phyloP scores from a whole-genome alignment of 257 asterid species.

The Asclepias syriaca region DNA sequence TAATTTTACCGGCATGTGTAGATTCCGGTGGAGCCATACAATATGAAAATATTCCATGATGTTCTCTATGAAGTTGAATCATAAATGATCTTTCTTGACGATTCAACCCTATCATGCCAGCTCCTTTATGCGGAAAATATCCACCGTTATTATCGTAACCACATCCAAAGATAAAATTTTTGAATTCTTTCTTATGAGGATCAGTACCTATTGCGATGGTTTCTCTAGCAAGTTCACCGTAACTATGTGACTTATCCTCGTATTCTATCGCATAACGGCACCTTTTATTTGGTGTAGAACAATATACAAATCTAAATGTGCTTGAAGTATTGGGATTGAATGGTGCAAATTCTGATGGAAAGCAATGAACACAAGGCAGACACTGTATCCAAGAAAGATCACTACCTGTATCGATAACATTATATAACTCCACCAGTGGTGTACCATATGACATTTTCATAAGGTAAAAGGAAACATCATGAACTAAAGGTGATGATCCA shows the following conservation, averaged over 20 bases:
- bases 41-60: no score
- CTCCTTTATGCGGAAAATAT: background rate
- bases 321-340: background rate
- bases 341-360: background rate
- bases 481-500: no score
- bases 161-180: no score
- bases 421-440: conserved; percentile 36
- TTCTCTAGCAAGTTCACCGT: conserved; percentile 18
- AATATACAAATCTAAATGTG: background rate
- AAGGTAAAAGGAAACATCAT: conserved; percentile 20
- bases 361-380: background rate
- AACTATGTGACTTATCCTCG: conserved; percentile 21
- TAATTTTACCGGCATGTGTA: no score
- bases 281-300: background rate
- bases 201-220: no score
- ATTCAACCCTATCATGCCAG: conserved; percentile 30
- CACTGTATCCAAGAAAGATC: no score
- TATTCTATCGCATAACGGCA: conserved; percentile 9
- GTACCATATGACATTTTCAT: conserved; percentile 51
- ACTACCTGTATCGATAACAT: conserved; percentile 50
- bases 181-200: no score
- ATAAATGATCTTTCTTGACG: conserved; percentile 26
- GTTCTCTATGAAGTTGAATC: conserved; percentile 13
- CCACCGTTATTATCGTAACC: conserved; percentile 16
- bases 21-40: no score